Evolutionary conservation across 1,284 basidiomycete genomes (phyloP).

Genomic region (Sphaerobolus stellatus): DNA sequence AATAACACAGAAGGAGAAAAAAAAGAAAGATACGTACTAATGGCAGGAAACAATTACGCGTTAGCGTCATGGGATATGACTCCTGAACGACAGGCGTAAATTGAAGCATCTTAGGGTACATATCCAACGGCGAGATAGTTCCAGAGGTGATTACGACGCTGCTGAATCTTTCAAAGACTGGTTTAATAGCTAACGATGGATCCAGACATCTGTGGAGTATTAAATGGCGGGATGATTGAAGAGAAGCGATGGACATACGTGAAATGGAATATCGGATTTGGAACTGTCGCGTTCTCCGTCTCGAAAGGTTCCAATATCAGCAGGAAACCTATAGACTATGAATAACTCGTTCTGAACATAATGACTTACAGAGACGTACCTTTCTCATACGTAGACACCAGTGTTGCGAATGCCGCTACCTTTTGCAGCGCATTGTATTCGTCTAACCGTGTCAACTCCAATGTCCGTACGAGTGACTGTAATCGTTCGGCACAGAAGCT

Average conservation of each 20-base stretch:
- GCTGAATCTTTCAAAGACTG: constrained; percentile 97
- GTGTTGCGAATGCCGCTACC: constrained; percentile 93
- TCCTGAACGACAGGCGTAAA: constrained; percentile 98
- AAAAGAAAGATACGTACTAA: constrained; percentile 55
- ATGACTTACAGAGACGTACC: constrained; percentile 44
- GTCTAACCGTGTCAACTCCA: constrained; percentile 89
- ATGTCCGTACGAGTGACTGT: constrained; percentile 89
- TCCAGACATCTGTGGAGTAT: constrained; percentile 77
- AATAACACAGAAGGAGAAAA: constrained; percentile 1
- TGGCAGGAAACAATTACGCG: constrained; percentile 96
- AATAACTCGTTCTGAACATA: constrained; percentile 8
- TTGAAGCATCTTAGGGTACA: constrained; percentile 99
- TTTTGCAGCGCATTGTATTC: constrained; percentile 93
- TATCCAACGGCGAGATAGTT: constrained; percentile 97
- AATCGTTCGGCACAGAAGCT: constrained; percentile 97
- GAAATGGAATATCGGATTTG: constrained; percentile 98
- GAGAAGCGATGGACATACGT: constrained; percentile 59
- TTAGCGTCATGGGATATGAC: constrained; percentile 97
- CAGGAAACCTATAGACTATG: constrained; percentile 71
- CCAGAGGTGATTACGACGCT: constrained; percentile 99
- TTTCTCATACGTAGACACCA: constrained; percentile 98
- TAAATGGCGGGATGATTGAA: constrained; percentile 2
- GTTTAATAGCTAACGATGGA: constrained; percentile 95
- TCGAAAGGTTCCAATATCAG: constrained; percentile 98
- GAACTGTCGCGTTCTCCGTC: constrained; percentile 97